Conservation (phyloP, 2,329 filamentous ascomycete genomes). For the Pseudogymnoascus sp. region DNA sequence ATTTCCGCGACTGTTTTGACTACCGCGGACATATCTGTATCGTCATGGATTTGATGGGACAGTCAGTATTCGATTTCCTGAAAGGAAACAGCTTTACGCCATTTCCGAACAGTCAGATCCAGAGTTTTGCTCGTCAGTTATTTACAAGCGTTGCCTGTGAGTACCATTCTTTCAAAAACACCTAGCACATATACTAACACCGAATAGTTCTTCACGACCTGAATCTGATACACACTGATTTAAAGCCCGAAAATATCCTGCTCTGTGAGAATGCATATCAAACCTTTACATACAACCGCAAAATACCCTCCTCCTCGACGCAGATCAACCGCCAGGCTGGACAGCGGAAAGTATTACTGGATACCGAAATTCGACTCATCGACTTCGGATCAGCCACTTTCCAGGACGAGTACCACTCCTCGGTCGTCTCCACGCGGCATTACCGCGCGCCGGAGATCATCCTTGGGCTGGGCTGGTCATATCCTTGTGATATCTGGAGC, state of each 20-base stretch:
- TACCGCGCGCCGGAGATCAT: constrained; percentile 66
- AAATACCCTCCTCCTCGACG: constrained; percentile 59
- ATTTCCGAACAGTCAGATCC: constrained; percentile 97
- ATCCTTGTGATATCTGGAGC: constrained; percentile 66
- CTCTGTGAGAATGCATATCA: constrained; percentile 58
- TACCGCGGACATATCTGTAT: constrained; percentile 94
- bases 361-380: constrained; percentile 62
- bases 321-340: constrained; percentile 53
- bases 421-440: constrained; percentile 61
- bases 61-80: constrained; percentile 96
- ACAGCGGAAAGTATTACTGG: constrained; percentile 55
- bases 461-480: constrained; percentile 62
- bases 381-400: constrained; percentile 67
- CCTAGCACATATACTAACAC: constrained; percentile 21
- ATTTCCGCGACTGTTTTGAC: constrained; percentile 93
- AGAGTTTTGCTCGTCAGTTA: constrained; percentile 89
- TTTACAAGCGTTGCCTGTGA: constrained; percentile 97
- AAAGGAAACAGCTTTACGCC: constrained; percentile 94
- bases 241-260: constrained; percentile 64
- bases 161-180: constrained; percentile 31
- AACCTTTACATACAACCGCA: constrained; percentile 62
- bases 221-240: constrained; percentile 87
- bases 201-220: constrained; percentile 80
- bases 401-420: constrained; percentile 65
- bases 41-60: constrained; percentile 69